Conservation (phyloP, 2,329 filamentous ascomycete species). For the Phaeosphaeria sp. region DNA sequence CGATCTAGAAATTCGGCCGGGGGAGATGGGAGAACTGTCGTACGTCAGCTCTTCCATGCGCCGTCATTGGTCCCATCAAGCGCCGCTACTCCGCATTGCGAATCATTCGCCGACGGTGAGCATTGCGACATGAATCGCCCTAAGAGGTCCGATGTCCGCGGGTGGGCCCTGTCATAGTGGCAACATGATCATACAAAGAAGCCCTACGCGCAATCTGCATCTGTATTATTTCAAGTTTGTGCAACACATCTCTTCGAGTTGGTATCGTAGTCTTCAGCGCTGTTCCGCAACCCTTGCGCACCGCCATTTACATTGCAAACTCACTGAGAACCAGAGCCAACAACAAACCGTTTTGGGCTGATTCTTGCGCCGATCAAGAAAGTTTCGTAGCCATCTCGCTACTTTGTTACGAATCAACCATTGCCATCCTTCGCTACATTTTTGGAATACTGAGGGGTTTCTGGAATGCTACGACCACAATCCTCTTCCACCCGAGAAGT, state of each 20-base stretch:
- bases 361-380: too few relatives aligned
- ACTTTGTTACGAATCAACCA: too few relatives aligned
- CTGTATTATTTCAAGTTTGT: background rate
- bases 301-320: too few relatives aligned
- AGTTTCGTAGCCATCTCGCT: too few relatives aligned
- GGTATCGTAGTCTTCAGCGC: too few relatives aligned
- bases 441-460: background rate
- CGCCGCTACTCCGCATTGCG: background rate
- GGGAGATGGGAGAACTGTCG: background rate
- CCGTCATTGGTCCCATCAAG: background rate
- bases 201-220: background rate
- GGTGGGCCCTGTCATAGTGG: background rate
- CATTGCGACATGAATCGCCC: background rate
- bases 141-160: background rate
- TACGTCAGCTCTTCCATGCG: background rate
- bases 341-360: too few relatives aligned
- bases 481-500: slow-evolving; percentile 1
- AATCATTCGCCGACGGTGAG: background rate
- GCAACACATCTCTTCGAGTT: background rate
- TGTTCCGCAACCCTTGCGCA: too few relatives aligned
- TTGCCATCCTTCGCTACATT: background rate
- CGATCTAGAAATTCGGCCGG: background rate
- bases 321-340: too few relatives aligned
- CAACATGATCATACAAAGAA: background rate
- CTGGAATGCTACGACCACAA: slow-evolving; percentile 7